These are phyloP conservation scores for Alloascoidea africana DNA, from an alignment of 805 yeast genomes.

Conservation along the genomic window DNA sequence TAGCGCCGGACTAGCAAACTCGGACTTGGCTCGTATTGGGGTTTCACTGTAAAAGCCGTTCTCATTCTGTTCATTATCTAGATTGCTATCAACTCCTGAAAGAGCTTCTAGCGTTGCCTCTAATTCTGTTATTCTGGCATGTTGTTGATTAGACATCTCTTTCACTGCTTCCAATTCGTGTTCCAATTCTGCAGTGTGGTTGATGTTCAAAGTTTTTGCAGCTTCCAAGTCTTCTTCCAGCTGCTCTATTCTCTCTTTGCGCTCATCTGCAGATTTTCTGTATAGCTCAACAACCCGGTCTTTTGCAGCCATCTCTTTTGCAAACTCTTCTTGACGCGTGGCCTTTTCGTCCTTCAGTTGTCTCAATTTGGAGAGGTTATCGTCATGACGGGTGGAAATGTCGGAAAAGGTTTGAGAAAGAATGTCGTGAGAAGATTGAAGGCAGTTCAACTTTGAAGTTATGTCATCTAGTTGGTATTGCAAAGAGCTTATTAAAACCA, in stretches of 20 bases:
- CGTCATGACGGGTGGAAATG: slow-evolving; percentile 23
- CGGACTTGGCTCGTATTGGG: slow-evolving; percentile 3
- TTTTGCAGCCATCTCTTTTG: slow-evolving; percentile 44
- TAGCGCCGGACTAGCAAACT: slow-evolving; percentile 7
- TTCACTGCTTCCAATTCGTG: slow-evolving; percentile 21
- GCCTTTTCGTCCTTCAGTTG: slow-evolving; percentile 28
- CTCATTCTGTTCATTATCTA: slow-evolving; percentile 4
- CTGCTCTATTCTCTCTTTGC: slow-evolving; percentile 33
- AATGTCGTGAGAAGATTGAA: slow-evolving; percentile 16
- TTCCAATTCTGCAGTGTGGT: slow-evolving; percentile 20
- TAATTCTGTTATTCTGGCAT: slow-evolving; percentile 24
- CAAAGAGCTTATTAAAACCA: slow-evolving; percentile 17
- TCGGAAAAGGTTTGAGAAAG: slow-evolving; percentile 22
- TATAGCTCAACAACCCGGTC: slow-evolving; percentile 44
- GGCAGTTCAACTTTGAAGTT: slow-evolving; percentile 17
- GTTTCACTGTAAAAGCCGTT: slow-evolving; percentile 9
- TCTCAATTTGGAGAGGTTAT: slow-evolving; percentile 28
- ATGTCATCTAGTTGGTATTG: slow-evolving; percentile 21
- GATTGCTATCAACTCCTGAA: too few species aligned
- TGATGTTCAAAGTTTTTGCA: slow-evolving; percentile 23
- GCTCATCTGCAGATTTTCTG: slow-evolving; percentile 36
- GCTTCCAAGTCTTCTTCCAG: slow-evolving; percentile 33
- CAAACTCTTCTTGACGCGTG: slow-evolving; percentile 30
- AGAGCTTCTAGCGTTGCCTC: slow-evolving; percentile 30
- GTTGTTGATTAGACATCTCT: slow-evolving; percentile 19